These are phyloP conservation scores for Violaceomyces palustris DNA, from an alignment of 1,284 basidiomycete species.

Conservation along the genomic window DNA sequence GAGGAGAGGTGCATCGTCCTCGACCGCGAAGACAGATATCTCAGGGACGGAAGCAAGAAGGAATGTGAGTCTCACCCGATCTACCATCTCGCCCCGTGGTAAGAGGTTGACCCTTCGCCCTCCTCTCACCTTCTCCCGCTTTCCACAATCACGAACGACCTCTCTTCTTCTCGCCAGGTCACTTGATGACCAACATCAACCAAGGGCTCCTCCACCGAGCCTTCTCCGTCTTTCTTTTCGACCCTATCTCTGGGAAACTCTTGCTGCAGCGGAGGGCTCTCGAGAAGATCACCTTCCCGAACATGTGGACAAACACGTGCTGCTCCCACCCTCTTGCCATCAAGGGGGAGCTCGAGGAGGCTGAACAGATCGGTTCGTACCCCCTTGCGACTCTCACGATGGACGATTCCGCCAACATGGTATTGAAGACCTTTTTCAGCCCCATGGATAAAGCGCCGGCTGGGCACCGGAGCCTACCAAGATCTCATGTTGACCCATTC, in stretches of 20 bases:
- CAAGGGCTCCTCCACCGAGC: constrained; percentile 93
- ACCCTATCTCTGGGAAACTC: constrained; percentile 88
- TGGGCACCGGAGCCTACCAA: too few species aligned
- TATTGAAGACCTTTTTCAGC: too few species aligned
- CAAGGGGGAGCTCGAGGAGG: constrained; percentile 66
- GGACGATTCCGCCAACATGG: too few species aligned
- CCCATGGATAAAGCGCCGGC: too few species aligned
- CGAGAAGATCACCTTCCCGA: constrained; percentile 99
- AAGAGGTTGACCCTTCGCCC: neutral
- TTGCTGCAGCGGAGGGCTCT: constrained; percentile 88
- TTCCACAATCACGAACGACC: neutral
- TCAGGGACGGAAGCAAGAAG: constrained; percentile 69
- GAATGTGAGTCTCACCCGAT: constrained; percentile 66
- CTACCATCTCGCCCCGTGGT: too few species aligned
- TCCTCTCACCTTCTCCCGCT: neutral
- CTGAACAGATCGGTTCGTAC: constrained; percentile 61
- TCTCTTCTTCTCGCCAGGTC: constrained; percentile 61
- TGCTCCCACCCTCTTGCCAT: constrained; percentile 85
- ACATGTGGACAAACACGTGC: constrained; percentile 99
- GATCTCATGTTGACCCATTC: too few species aligned
- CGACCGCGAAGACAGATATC: constrained; percentile 74
- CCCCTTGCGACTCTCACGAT: neutral
- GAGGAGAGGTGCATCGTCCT: constrained; percentile 95
- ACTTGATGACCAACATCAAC: constrained; percentile 95
- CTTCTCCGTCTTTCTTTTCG: constrained; percentile 95